These are phyloP conservation scores for Arabidopsis hybrid DNA, from an alignment of 441 rosid species.

Conservation along the genomic window DNA sequence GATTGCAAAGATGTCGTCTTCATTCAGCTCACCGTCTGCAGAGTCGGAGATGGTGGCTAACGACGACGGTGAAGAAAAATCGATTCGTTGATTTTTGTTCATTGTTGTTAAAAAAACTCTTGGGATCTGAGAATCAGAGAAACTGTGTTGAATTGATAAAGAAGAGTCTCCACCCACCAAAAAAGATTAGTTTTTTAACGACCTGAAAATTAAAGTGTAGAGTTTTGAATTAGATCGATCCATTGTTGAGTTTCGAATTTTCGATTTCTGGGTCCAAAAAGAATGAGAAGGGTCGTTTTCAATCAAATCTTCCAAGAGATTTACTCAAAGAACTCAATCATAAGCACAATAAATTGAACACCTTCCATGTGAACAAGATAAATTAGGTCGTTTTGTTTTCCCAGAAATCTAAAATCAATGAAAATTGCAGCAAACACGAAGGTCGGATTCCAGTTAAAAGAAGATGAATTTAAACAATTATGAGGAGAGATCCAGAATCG, in stretches of 20 bases:
- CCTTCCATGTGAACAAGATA: not conserved
- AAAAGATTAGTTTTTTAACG: not conserved
- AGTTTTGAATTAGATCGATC: constrained; percentile 20
- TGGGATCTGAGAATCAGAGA: constrained; percentile 36
- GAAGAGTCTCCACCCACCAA: constrained; percentile 11
- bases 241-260: not conserved
- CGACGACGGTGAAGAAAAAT: constrained; percentile 27
- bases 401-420: constrained; percentile 29
- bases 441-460: not conserved
- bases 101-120: constrained; percentile 17
- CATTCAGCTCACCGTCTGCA: constrained; percentile 45
- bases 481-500: not conserved
- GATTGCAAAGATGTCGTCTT: constrained; percentile 49
- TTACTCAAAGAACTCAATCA: constrained; percentile 13
- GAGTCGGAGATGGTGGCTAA: constrained; percentile 30
- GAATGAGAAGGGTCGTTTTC: constrained; percentile 23
- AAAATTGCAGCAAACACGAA: constrained; percentile 4
- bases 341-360: not conserved
- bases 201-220: constrained; percentile 6
- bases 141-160: not conserved
- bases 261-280: not conserved
- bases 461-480: constrained; percentile 16
- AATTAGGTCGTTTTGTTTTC: not conserved
- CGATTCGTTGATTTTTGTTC: constrained; percentile 33
- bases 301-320: constrained; percentile 27